Conservation (phyloP, 495 filamentous ascomycete species). For the Astrothelium subdiscretum region DNA sequence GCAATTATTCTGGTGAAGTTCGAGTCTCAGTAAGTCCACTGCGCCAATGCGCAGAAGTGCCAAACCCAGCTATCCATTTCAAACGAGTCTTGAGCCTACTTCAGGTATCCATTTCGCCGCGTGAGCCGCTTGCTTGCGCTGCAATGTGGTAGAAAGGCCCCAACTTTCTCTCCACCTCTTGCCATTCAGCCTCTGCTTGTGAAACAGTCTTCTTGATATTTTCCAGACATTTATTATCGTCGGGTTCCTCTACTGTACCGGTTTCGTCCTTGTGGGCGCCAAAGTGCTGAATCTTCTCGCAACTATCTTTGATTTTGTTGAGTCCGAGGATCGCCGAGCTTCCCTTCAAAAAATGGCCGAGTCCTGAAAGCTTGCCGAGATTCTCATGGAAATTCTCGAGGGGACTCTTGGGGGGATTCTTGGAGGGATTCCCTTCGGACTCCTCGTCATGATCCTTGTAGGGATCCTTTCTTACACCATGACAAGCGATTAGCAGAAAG, state of each 20-base stretch:
- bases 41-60: background rate
- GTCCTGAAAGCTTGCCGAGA: conserved; percentile 59
- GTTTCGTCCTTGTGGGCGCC: conserved; percentile 69
- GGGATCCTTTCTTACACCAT: no score
- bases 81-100: background rate
- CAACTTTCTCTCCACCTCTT: conserved; percentile 59
- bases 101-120: background rate
- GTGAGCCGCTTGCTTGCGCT: background rate
- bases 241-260: conserved; percentile 49
- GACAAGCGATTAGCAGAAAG: no score
- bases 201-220: conserved; percentile 58
- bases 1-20: no score
- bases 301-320: conserved; percentile 81
- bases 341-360: conserved; percentile 94
- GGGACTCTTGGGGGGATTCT: no score
- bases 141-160: conserved; percentile 55
- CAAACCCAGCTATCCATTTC: background rate
- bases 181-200: conserved; percentile 63
- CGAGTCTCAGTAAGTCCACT: background rate
- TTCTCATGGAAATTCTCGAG: no score
- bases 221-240: conserved; percentile 52
- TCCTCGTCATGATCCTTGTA: no score
- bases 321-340: conserved; percentile 95
- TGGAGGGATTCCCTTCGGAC: no score
- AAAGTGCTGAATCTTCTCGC: conserved; percentile 93